phyloP scores from a whole-genome alignment of 2,329 filamentous ascomycete genomes.

The Epichloe bromicola region DNA sequence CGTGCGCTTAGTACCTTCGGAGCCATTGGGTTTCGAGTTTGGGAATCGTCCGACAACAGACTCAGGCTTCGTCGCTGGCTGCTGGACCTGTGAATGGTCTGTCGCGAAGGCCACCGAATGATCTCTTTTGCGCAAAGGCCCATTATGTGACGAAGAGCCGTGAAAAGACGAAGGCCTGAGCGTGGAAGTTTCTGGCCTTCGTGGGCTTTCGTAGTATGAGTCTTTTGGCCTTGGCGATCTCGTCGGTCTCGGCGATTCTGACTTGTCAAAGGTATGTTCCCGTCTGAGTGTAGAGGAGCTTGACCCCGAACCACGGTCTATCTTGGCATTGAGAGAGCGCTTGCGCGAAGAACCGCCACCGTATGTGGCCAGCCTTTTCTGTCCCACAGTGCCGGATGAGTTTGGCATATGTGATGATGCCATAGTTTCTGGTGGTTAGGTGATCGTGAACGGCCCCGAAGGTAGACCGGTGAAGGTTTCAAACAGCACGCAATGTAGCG shows the following conservation, averaged over 20 bases:
- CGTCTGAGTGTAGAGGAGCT: neutral
- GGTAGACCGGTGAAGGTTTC: too few relatives aligned
- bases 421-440: neutral
- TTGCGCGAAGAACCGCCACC: conserved; percentile 1
- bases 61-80: neutral
- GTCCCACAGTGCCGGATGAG: neutral
- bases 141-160: neutral
- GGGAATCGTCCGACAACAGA: neutral
- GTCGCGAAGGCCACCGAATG: conserved; percentile 1
- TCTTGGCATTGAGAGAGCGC: neutral
- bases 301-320: neutral
- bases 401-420: conserved; percentile 1
- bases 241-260: neutral
- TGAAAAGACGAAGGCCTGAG: neutral
- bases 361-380: conserved; percentile 2
- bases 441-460: neutral
- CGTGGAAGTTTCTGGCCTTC: neutral
- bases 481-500: too few relatives aligned
- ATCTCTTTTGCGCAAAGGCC: conserved; percentile 2
- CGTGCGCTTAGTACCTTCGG: neutral
- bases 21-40: neutral
- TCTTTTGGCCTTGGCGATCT: neutral
- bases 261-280: neutral
- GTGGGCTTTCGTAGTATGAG: neutral
- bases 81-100: neutral